Base-by-base conservation (phyloP, 257 asterid species). In the Solanum infundibuliforme region DNA sequence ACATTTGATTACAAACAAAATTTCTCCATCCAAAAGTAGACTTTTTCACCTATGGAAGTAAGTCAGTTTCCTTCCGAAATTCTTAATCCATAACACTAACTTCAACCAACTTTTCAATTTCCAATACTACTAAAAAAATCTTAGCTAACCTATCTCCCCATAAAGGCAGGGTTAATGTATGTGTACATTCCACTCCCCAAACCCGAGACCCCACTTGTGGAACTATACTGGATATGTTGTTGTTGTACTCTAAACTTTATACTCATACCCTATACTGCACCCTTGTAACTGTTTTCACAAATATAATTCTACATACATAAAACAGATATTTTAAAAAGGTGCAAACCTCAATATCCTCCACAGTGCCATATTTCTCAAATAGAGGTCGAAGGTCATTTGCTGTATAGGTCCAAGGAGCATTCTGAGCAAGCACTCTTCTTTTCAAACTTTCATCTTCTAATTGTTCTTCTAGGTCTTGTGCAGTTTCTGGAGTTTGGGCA, bases 401-500 rank as follows among this genome's bases (percentile, higher is more conserved):
- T 23, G 95, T 91, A 89, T 92, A 88, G 3, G 92, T 92, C 98
- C 98, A 97, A 2, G 99, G 98, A 87, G 95, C 93, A 90, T 97
- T 95, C 93, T 94, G 96, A 74, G 93, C 95, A 41, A 97, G 92
- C 84, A 97, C 36, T 90, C 94, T 93, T 77, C 94, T 91, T 27
- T 88, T 89, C 21, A 95, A 92, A 83, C 85, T 34, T 86, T 77
- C 95, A 55, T 81, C 91, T 73, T 75, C 90, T 25, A 87, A 88
- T 92, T 84, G 89, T 91, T 5, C 90, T 31, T 66, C 79, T 68
- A 6, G 36, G 65, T 87, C 86, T 21, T 31, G 73, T 77, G 62
- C 77, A 48, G 31, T 84, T 41, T 32, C 77, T 31, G 14, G 6
- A 29, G 88, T 91, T 9, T 79, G 90, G 84, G 75, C 69, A 3